Evolutionary conservation across 78 protist species (phyloP), one percentile per base, ranked within the genome.

Genomic region (Diacronema lutheri): DNA sequence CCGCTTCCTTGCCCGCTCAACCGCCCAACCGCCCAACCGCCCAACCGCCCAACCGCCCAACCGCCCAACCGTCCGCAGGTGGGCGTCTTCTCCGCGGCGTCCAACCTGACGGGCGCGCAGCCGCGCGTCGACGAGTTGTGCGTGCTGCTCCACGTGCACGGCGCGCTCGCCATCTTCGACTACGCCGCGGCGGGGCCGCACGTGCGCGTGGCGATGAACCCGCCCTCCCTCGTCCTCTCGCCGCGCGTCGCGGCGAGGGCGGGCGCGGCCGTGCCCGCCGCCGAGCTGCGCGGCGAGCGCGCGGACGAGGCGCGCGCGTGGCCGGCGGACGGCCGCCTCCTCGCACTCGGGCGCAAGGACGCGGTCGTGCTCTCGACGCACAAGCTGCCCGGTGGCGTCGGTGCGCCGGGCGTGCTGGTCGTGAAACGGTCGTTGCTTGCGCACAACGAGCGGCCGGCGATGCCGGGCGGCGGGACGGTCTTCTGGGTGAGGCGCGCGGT

Each of bases 1-100:
- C n/a, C n/a, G n/a, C n/a, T n/a, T n/a, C n/a, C n/a, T n/a, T n/a
- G n/a, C n/a, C n/a, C n/a, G n/a, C n/a, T n/a, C n/a, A n/a, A n/a
- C n/a, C n/a, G n/a, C n/a, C n/a, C n/a, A n/a, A n/a, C n/a, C n/a
- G n/a, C n/a, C n/a, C n/a, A n/a, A n/a, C n/a, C n/a, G n/a, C n/a
- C n/a, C n/a, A n/a, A n/a, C n/a, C n/a, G n/a, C n/a, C n/a, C n/a
- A n/a, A n/a, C n/a, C n/a, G n/a, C n/a, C n/a, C n/a, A n/a, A n/a
- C n/a, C n/a, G n/a, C n/a, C n/a, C n/a, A n/a, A n/a, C n/a, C 81
- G 60, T 20, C 60, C 89, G 35, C 31, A 25, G 56, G 83, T 95
- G 56, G 97, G 96, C 62, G 50, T 91, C n/a, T 95, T 95, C 86
- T 65, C 92, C 25, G 97, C 97, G 0, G 97, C 94, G 16, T 88